Conservation (phyloP, 2,329 filamentous ascomycete genomes). For the Epichloe elymi region DNA sequence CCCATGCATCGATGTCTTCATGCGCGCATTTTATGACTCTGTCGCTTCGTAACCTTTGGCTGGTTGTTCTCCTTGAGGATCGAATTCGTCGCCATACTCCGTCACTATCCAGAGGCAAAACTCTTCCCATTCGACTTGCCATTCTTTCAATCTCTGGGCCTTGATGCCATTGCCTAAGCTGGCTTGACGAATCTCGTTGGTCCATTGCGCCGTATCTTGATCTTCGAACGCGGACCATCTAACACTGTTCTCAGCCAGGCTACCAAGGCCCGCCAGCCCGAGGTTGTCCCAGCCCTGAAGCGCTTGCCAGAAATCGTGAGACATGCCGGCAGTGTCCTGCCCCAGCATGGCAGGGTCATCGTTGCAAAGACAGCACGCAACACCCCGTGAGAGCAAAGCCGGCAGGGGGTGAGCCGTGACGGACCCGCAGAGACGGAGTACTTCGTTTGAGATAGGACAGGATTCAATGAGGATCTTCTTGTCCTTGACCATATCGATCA, state of each 20-base stretch:
- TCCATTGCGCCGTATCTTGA: constrained; percentile 56
- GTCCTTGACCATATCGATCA: constrained; percentile 80
- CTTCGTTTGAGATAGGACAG: constrained; percentile 85
- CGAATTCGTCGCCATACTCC: constrained; percentile 58
- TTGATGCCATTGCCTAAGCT: constrained; percentile 58
- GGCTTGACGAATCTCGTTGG: constrained; percentile 58
- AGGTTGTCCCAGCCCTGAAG: constrained; percentile 87
- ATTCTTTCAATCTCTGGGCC: constrained; percentile 60
- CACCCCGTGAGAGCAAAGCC: constrained; percentile 70
- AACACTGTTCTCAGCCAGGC: constrained; percentile 83
- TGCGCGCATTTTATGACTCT: neutral
- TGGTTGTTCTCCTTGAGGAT: constrained; percentile 10
- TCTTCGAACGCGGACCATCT: constrained; percentile 85
- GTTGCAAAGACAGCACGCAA: constrained; percentile 73
- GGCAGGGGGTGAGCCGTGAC: constrained; percentile 72
- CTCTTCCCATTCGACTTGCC: constrained; percentile 71
- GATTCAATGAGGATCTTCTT: constrained; percentile 79
- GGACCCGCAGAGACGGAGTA: constrained; percentile 63
- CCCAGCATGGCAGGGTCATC: constrained; percentile 85
- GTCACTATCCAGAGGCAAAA: constrained; percentile 85
- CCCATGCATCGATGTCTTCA: neutral
- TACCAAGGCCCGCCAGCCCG: constrained; percentile 73
- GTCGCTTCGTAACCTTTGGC: neutral
- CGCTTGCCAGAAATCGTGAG: constrained; percentile 85
- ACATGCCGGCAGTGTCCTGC: constrained; percentile 69